Evolutionary conservation across 306 rosid genomes (phyloP).

Genomic region (Corylus heterophylla): DNA sequence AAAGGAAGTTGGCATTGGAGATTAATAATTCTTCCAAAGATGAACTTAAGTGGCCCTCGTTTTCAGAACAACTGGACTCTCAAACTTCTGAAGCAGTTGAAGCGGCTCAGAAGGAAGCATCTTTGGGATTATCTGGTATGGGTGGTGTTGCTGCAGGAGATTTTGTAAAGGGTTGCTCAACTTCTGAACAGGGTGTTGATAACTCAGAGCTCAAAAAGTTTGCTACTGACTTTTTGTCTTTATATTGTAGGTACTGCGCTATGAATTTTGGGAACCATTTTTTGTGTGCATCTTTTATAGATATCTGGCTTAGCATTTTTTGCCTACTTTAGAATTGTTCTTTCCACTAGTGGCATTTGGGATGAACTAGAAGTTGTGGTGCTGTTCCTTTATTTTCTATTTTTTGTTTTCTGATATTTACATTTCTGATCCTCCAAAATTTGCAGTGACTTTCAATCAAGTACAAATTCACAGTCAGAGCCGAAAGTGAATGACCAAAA

Average conservation of each 20-base stretch:
- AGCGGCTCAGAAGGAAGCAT: slow-evolving; percentile 24
- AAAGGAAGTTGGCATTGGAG: slow-evolving; percentile 54
- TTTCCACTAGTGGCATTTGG: neutral
- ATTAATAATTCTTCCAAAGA: slow-evolving; percentile 39
- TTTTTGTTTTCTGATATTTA: neutral
- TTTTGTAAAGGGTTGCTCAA: slow-evolving; percentile 29
- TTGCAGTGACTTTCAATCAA: slow-evolving; percentile 47
- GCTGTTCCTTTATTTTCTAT: slow-evolving; percentile 1
- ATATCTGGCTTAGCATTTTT: neutral
- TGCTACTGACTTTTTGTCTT: slow-evolving; percentile 63
- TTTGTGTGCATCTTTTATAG: neutral
- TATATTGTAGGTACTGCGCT: slow-evolving; percentile 70
- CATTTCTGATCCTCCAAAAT: slow-evolving; percentile 9
- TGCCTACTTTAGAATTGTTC: neutral
- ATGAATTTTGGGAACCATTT: neutral
- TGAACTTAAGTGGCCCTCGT: slow-evolving; percentile 35
- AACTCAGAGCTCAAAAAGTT: slow-evolving; percentile 52
- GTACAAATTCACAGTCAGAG: slow-evolving; percentile 38
- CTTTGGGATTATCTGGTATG: slow-evolving; percentile 15
- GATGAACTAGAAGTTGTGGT: neutral
- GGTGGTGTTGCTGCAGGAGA: slow-evolving; percentile 33
- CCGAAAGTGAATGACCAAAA: slow-evolving; percentile 46
- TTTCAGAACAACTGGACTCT: slow-evolving; percentile 24
- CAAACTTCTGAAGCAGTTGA: slow-evolving; percentile 22
- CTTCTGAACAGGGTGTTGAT: slow-evolving; percentile 27